Evolutionary conservation across 768 basidiomycete species (phyloP).

Genomic region (Boletus subparvulus): DNA sequence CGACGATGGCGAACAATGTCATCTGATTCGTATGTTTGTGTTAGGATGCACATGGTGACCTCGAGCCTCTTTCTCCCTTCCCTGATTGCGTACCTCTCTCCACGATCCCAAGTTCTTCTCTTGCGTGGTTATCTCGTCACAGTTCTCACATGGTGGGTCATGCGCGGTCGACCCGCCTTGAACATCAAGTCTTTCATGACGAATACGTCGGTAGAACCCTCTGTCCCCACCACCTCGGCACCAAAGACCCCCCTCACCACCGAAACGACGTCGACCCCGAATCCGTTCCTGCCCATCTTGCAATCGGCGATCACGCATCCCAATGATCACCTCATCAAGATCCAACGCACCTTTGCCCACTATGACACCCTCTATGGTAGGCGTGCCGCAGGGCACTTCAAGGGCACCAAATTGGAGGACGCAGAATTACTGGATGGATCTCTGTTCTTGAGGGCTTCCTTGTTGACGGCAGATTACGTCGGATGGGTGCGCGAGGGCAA

Average conservation of each 20-base stretch:
- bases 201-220: slow-evolving; percentile 22
- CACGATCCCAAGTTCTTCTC: slow-evolving; percentile 22
- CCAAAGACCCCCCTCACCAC: slow-evolving; percentile 4
- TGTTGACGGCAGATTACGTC: slow-evolving; percentile 31
- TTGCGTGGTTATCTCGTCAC: slow-evolving; percentile 30
- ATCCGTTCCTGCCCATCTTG: slow-evolving; percentile 42
- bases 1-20: neutral
- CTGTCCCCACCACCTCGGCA: neutral
- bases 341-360: slow-evolving; percentile 36
- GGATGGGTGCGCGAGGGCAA: slow-evolving; percentile 44
- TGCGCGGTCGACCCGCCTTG: slow-evolving; percentile 31
- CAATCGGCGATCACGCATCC: slow-evolving; percentile 39
- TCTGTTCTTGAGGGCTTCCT: slow-evolving; percentile 32
- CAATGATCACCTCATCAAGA: slow-evolving; percentile 33
- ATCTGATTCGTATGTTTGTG: neutral
- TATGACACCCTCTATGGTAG: slow-evolving; percentile 32
- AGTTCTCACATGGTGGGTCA: slow-evolving; percentile 30
- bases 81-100: slow-evolving; percentile 15
- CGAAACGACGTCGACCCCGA: slow-evolving; percentile 26
- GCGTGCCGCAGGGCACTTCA: slow-evolving; percentile 26
- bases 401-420: slow-evolving; percentile 30
- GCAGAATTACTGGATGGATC: slow-evolving; percentile 37
- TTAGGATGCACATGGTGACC: slow-evolving; percentile 31
- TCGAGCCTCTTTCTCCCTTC: slow-evolving; percentile 33
- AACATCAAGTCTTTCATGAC: slow-evolving; percentile 34